Conservation (phyloP, 768 basidiomycete species). For the Boletus rex-veris region DNA sequence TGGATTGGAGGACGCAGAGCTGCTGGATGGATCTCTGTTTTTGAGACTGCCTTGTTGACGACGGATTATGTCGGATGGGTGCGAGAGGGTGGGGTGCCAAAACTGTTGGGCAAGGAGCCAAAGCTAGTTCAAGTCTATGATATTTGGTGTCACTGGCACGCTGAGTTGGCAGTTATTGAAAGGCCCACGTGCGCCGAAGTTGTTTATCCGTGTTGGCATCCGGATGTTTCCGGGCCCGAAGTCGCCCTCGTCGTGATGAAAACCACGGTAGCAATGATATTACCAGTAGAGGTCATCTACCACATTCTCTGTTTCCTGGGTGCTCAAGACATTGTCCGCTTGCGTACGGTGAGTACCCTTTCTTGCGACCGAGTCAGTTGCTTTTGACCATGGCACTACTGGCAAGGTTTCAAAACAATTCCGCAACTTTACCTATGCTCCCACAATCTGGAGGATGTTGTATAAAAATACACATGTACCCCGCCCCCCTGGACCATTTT, state of each 20-base stretch:
- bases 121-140: no score
- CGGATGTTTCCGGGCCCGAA: no score
- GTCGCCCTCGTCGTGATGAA: no score
- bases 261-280: no score
- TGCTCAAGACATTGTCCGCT: neutral
- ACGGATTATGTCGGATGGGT: no score
- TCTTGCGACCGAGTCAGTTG: neutral
- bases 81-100: no score
- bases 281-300: neutral
- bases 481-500: neutral
- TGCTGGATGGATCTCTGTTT: slow-evolving; percentile 31
- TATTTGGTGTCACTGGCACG: no score
- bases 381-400: neutral
- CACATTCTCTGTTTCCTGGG: neutral
- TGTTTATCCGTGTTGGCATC: no score
- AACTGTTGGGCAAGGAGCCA: no score
- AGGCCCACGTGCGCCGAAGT: no score
- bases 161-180: no score
- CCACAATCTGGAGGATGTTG: neutral
- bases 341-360: neutral
- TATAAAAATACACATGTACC: neutral
- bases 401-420: neutral
- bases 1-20: slow-evolving; percentile 28
- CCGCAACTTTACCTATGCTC: neutral
- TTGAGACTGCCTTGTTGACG: no score